Conservation (phyloP, 768 basidiomycete genomes). For the Russula brevipes region DNA sequence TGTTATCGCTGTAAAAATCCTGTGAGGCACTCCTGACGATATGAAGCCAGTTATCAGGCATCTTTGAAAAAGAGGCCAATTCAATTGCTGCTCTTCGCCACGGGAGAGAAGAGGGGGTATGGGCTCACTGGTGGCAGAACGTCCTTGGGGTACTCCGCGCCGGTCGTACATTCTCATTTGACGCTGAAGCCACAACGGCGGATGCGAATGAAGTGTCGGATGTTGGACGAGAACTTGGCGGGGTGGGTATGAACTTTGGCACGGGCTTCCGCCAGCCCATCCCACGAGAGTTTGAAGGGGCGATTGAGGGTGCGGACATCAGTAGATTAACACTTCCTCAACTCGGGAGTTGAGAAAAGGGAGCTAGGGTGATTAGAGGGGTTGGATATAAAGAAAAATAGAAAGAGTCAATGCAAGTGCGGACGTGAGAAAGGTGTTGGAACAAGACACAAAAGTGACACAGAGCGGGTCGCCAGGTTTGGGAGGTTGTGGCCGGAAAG, state of each 20-base stretch:
- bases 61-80: not conserved
- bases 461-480: slow-evolving; percentile 7
- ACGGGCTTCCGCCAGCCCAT: slow-evolving; percentile 26
- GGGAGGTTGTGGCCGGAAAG: slow-evolving; percentile 12
- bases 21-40: slow-evolving; percentile 6
- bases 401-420: slow-evolving; percentile 12
- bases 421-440: slow-evolving; percentile 12
- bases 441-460: slow-evolving; percentile 18
- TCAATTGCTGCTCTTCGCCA: not conserved
- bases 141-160: not conserved
- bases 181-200: not conserved
- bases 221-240: slow-evolving; percentile 19
- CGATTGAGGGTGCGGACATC: slow-evolving; percentile 8
- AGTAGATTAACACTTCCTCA: slow-evolving; percentile 13
- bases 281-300: slow-evolving; percentile 19
- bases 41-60: slow-evolving; percentile 21
- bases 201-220: slow-evolving; percentile 18
- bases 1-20: slow-evolving; percentile 4
- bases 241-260: slow-evolving; percentile 22
- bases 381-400: slow-evolving; percentile 16
- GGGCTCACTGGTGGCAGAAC: slow-evolving; percentile 12
- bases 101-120: not conserved
- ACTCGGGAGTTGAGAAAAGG: slow-evolving; percentile 13
- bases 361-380: slow-evolving; percentile 6
- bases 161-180: not conserved